These are phyloP conservation scores for Trebouxia sp. DNA, from an alignment of 139 green algal species.

Conservation along the genomic window DNA sequence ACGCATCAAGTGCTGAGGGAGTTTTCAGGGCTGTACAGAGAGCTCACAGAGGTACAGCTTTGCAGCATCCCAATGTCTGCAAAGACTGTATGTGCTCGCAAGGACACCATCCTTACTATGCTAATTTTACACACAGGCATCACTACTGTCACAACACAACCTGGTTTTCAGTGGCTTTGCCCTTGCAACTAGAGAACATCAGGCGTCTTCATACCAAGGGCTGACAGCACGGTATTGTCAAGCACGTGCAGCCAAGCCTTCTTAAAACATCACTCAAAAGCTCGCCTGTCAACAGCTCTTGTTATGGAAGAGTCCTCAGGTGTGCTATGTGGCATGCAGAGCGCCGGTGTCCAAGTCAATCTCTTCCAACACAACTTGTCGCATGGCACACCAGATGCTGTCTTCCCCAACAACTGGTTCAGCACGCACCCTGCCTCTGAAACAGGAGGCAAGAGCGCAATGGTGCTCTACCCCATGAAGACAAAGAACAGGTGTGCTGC, in stretches of 20 bases:
- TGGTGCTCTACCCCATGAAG: conserved; percentile 96
- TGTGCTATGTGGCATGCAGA: conserved; percentile 31
- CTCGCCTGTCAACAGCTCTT: no score
- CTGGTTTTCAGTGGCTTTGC: no score
- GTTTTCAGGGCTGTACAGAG: conserved; percentile 76
- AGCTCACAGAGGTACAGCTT: conserved; percentile 70
- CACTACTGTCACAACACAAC: no score
- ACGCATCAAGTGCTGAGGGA: conserved; percentile 67
- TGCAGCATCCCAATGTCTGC: neutral
- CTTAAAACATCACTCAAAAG: no score
- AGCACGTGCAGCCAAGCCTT: no score
- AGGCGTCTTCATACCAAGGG: no score
- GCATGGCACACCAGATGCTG: conserved; percentile 90
- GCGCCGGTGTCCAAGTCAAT: conserved; percentile 30
- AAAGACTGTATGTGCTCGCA: neutral
- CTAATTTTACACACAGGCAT: no score
- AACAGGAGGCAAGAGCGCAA: conserved; percentile 55
- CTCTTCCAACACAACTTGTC: conserved; percentile 75
- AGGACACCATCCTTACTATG: neutral
- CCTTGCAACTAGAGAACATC: no score
- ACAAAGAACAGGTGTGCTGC: conserved; percentile 1
- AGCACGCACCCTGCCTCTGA: conserved; percentile 62
- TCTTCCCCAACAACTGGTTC: conserved; percentile 99
- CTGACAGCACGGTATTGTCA: no score
- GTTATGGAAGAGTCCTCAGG: no score